Base-by-base conservation (phyloP, 192 early-diverging fungal species). In the Gigaspora rosea region DNA sequence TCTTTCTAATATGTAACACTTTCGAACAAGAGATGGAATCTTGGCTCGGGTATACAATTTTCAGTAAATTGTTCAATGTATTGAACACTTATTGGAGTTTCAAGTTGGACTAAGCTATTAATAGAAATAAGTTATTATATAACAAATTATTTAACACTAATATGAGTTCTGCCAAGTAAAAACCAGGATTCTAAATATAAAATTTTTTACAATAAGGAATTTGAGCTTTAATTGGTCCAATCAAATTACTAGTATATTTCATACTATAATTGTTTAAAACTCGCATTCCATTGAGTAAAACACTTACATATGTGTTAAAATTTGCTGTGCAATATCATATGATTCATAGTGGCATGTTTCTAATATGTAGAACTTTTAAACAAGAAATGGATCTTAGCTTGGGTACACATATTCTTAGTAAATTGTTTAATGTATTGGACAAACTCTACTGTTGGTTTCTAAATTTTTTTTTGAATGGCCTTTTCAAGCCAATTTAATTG, bases 231-330 rank as follows among this genome's bases (percentile, higher is more conserved):
- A 41, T 41, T 41, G 36, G 5, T 5, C 36, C 36, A 41, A 41
- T 41, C 36, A 41, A 41, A 41, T 41, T 2, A 41, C 5, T 5
- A 41, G 36, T 2, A 41, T 41, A 41, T 3, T 41, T 41, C 36
- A 41, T 41, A 3, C 5, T 5, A 41, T 41, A 3, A 41, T 41
- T 41, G 5, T 41, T 41, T 41, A 41, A 41, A 41, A 5, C 36
- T 41, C 36, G 1, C 2, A 10, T 15, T 54, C n/a, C 8, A 9
- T 15, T 15, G 16, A 5, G 8, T 15, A 54, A 18, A 54, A 75
- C 65, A 65, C 49, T 65, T 75, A 75, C 62, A 75, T 41, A 65
- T 75, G 62, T 32, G 74, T 75, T 51, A 66, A 16, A 48, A 75
- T 75, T 50, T 75, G 74, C 49, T 75, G 62, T 9, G 74, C 74